These are phyloP conservation scores for Eutypella sp. DNA, from an alignment of 2,329 filamentous ascomycete species.

Conservation along the genomic window DNA sequence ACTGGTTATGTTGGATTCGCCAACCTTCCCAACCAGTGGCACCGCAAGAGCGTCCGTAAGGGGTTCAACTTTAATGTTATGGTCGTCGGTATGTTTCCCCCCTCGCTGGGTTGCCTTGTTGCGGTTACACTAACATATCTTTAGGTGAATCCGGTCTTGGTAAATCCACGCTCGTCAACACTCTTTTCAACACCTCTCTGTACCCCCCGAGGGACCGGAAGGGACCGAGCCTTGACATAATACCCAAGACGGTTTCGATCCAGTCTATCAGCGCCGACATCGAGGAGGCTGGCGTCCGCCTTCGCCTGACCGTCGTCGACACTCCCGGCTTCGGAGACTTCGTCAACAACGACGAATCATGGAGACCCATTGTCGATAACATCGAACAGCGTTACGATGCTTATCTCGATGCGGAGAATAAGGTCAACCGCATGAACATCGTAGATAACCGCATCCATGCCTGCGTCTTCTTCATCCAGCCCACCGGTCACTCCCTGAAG, in stretches of 20 bases:
- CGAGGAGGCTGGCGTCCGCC: constrained; percentile 95
- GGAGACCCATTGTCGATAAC: constrained; percentile 98
- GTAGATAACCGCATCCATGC: constrained; percentile 98
- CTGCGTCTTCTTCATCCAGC: constrained; percentile 99
- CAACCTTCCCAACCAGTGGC: constrained; percentile 99
- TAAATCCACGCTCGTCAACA: constrained; percentile 99
- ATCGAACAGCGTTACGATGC: constrained; percentile 99
- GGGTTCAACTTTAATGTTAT: constrained; percentile 99
- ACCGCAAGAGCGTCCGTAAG: constrained; percentile 99
- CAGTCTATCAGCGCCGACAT: constrained; percentile 95
- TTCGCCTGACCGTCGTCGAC: constrained; percentile 93
- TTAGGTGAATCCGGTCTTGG: constrained; percentile 96
- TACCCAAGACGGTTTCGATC: constrained; percentile 95
- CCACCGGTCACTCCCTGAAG: constrained; percentile 96
- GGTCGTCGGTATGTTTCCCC: constrained; percentile 79
- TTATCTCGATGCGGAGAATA: constrained; percentile 98
- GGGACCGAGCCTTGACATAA: constrained; percentile 93
- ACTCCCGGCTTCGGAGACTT: constrained; percentile 98
- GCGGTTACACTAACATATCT: constrained; percentile 6
- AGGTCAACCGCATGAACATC: constrained; percentile 99
- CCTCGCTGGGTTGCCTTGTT: not conserved
- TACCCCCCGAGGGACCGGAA: constrained; percentile 99
- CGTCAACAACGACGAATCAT: constrained; percentile 99
- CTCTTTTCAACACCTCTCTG: constrained; percentile 97
- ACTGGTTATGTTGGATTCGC: constrained; percentile 98